Conservation (phyloP, 139 green algal species). For the Penium margaritaceum region DNA sequence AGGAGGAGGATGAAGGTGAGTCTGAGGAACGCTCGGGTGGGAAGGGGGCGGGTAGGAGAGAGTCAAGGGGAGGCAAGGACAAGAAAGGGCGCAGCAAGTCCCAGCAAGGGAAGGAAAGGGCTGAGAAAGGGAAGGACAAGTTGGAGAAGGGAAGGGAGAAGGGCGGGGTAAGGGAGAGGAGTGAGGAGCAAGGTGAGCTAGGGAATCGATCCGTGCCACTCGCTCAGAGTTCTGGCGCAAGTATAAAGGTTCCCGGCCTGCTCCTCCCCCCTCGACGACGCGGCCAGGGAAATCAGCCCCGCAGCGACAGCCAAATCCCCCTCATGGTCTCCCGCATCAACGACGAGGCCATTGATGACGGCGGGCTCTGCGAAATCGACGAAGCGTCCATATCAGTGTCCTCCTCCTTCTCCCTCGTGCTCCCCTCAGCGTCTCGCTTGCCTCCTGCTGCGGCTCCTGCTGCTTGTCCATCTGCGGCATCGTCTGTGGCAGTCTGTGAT, state of each 20-base stretch:
- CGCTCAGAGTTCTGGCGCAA: too few species aligned
- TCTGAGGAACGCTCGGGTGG: neutral
- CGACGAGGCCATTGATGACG: too few species aligned
- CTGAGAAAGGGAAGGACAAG: constrained; percentile 8
- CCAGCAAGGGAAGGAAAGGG: neutral
- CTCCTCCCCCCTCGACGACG: too few species aligned
- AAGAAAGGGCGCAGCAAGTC: neutral
- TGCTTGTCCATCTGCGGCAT: neutral
- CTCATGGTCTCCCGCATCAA: too few species aligned
- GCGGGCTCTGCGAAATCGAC: too few species aligned
- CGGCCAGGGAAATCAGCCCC: neutral
- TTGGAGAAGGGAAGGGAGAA: neutral
- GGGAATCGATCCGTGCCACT: neutral
- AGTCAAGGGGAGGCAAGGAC: neutral
- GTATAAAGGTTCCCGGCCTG: too few species aligned
- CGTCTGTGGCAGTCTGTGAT: neutral
- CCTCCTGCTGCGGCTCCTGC: too few species aligned
- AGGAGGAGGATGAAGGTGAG: constrained; percentile 2
- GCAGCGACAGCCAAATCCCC: too few species aligned
- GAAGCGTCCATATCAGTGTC: too few species aligned
- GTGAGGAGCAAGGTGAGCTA: neutral
- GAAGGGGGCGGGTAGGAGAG: neutral
- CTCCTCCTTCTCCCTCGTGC: too few species aligned
- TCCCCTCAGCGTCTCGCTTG: too few species aligned
- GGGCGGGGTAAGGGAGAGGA: neutral